phyloP scores from a whole-genome alignment of 495 filamentous ascomycete species.

The Penicillium psychrofluorescens region DNA sequence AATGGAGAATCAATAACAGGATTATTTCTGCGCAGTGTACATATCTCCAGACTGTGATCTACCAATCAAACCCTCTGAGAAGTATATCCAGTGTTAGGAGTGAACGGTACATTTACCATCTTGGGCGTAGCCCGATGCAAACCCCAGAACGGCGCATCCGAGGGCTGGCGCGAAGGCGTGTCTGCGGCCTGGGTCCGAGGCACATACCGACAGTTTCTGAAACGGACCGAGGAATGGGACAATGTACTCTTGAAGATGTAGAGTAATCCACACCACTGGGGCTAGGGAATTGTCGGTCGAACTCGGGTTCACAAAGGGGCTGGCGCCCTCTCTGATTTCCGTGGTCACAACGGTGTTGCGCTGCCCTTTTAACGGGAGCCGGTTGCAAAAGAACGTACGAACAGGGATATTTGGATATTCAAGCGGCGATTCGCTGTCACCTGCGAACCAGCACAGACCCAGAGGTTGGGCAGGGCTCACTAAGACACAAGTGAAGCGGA shows the following conservation, averaged over 20 bases:
- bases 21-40: conserved; percentile 8
- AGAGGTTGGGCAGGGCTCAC: conserved; percentile 5
- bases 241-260: not conserved
- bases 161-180: not conserved
- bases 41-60: conserved; percentile 6
- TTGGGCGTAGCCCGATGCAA: conserved; percentile 4
- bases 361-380: not conserved
- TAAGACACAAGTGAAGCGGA: conserved; percentile 7
- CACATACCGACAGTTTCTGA: conserved; percentile 12
- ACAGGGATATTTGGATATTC: not conserved
- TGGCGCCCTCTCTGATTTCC: not conserved
- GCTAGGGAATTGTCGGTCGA: not conserved
- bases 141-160: conserved; percentile 3
- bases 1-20: conserved; percentile 6
- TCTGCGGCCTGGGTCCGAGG: conserved; percentile 2
- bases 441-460: conserved; percentile 8
- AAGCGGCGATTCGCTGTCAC: not conserved
- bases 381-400: not conserved
- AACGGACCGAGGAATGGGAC: conserved; percentile 8
- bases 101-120: conserved; percentile 8
- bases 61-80: conserved; percentile 6
- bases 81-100: conserved; percentile 10
- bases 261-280: not conserved
- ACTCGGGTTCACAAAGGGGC: not conserved
- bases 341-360: too few species aligned